Evolutionary conservation across 208 protist species (phyloP).

Genomic region (Trypanosoma theileri): DNA sequence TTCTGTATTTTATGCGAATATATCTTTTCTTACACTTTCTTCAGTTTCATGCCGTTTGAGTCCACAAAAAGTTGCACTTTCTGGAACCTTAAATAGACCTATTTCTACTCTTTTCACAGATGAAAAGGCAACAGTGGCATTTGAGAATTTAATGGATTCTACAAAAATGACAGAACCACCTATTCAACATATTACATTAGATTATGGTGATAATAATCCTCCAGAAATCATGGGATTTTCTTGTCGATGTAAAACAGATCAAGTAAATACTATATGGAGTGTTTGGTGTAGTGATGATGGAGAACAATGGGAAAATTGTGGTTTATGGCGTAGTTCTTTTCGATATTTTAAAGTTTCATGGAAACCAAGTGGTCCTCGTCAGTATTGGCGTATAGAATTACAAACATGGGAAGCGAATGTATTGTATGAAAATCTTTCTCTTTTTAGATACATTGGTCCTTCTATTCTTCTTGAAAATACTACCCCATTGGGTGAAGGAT

Average conservation of each 20-base stretch:
- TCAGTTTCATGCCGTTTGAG: slow-evolving; percentile 6
- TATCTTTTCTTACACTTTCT: slow-evolving; percentile 30
- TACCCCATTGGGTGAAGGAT: background rate
- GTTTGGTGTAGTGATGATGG: slow-evolving; percentile 30
- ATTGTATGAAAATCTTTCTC: slow-evolving; percentile 27
- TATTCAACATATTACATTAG: slow-evolving; percentile 27
- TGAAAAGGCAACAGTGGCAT: slow-evolving; percentile 28
- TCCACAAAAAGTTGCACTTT: slow-evolving; percentile 22
- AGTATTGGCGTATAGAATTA: slow-evolving; percentile 40
- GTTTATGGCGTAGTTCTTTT: slow-evolving; percentile 24
- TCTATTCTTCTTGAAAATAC: slow-evolving; percentile 26
- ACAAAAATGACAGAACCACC: background rate
- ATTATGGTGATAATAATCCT: slow-evolving; percentile 22
- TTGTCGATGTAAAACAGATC: slow-evolving; percentile 13
- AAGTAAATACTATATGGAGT: slow-evolving; percentile 14
- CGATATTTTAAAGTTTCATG: slow-evolving; percentile 28
- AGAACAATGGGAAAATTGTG: slow-evolving; percentile 28
- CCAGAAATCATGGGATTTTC: slow-evolving; percentile 30
- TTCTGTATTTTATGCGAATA: slow-evolving; percentile 23
- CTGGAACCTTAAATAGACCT: slow-evolving; percentile 31
- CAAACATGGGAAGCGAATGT: slow-evolving; percentile 18
- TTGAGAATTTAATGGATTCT: slow-evolving; percentile 19
- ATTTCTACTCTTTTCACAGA: slow-evolving; percentile 24
- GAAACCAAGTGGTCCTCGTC: slow-evolving; percentile 28
- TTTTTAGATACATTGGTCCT: slow-evolving; percentile 42